Conservation (phyloP, 2,329 filamentous ascomycete genomes). For the Domatiomyces catenatus region DNA sequence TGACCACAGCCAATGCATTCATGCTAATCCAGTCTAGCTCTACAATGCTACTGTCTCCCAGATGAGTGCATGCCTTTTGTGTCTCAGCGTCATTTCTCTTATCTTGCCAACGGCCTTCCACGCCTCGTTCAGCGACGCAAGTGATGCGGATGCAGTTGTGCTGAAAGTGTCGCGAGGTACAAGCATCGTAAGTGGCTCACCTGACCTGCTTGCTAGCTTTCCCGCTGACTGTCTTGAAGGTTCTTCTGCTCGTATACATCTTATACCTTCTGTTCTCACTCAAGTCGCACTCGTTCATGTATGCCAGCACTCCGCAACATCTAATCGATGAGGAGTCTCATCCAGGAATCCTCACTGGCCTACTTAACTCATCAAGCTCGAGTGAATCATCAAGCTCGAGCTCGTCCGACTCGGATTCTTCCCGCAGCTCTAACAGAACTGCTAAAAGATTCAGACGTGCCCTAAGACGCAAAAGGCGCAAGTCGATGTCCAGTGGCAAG, state of each 20-base stretch:
- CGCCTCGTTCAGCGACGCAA: slow-evolving; percentile 56
- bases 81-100: slow-evolving; percentile 76
- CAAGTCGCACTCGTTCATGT: slow-evolving; percentile 82
- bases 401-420: slow-evolving; percentile 41
- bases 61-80: slow-evolving; percentile 87
- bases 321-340: slow-evolving; percentile 84
- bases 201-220: slow-evolving; percentile 11
- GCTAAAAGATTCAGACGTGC: slow-evolving; percentile 61
- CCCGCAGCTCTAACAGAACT: slow-evolving; percentile 54
- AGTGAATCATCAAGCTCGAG: slow-evolving; percentile 40
- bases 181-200: slow-evolving; percentile 45
- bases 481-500: slow-evolving; percentile 58
- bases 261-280: slow-evolving; percentile 81
- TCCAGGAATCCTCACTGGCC: slow-evolving; percentile 67
- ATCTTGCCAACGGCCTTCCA: slow-evolving; percentile 85
- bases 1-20: slow-evolving; percentile 21
- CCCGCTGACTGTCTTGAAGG: slow-evolving; percentile 32
- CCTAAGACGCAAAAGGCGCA: slow-evolving; percentile 56
- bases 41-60: slow-evolving; percentile 93
- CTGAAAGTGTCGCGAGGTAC: slow-evolving; percentile 79
- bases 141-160: slow-evolving; percentile 51
- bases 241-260: slow-evolving; percentile 60
- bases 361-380: slow-evolving; percentile 56
- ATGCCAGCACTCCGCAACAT: slow-evolving; percentile 80
- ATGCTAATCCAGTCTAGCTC: slow-evolving; percentile 31